Conservation (phyloP, 371 early-diverging fungal species). For the Conidiobolus incongruus region DNA sequence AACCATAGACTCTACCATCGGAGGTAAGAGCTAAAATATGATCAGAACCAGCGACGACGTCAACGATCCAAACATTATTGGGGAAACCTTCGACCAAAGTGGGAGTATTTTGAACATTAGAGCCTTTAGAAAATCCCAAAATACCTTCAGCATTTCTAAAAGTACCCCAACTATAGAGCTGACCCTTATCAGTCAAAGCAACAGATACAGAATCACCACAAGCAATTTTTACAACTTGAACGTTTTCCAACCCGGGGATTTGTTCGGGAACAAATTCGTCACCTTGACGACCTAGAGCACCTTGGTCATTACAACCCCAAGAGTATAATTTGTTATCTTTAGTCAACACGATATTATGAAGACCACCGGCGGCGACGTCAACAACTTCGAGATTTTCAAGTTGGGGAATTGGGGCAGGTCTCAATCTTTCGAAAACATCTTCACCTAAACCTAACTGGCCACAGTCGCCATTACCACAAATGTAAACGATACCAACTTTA, state of each 20-base stretch:
- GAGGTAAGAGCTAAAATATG: background rate
- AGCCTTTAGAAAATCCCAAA: constrained; percentile 38
- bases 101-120: constrained; percentile 16
- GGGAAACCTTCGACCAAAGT: constrained; percentile 5
- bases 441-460: constrained; percentile 89
- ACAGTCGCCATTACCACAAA: constrained; percentile 86
- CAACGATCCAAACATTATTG: background rate
- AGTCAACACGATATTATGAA: constrained; percentile 72
- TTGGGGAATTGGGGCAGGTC: constrained; percentile 41
- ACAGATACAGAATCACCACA: constrained; percentile 88
- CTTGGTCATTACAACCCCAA: constrained; percentile 99
- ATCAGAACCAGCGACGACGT: background rate
- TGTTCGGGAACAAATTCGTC: constrained; percentile 5
- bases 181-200: constrained; percentile 64
- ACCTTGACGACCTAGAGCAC: constrained; percentile 85
- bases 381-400: constrained; percentile 33
- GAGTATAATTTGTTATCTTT: constrained; percentile 50
- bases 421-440: constrained; percentile 43
- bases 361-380: constrained; percentile 65
- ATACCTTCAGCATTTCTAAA: constrained; percentile 46
- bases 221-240: constrained; percentile 58
- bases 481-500: constrained; percentile 44
- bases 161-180: constrained; percentile 91
- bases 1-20: constrained; percentile 6
- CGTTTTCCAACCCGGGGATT: constrained; percentile 27